These are phyloP conservation scores for Calonectria crousiana DNA, from an alignment of 2,329 filamentous ascomycete species.

Conservation along the genomic window DNA sequence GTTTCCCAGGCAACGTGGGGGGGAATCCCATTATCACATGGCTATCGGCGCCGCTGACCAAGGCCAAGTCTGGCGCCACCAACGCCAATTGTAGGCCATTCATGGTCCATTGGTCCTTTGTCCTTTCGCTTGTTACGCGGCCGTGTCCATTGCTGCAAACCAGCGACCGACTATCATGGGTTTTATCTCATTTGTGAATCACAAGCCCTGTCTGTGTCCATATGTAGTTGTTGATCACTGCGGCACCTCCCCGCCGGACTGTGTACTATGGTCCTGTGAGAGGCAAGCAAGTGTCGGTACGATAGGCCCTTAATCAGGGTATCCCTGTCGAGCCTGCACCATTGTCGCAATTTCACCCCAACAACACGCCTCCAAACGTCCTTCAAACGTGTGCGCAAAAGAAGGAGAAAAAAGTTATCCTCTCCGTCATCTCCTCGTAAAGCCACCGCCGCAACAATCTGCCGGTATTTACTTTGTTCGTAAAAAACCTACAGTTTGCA, in stretches of 20 bases:
- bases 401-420: not conserved
- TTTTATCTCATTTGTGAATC: not conserved
- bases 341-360: not conserved
- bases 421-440: not conserved
- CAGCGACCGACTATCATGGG: not conserved
- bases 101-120: not conserved
- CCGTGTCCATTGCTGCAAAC: not conserved
- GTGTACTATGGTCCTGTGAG: not conserved
- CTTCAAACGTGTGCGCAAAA: not conserved
- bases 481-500: not conserved
- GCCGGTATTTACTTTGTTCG: not conserved
- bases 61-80: slow-evolving; percentile 11
- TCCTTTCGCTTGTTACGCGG: not conserved
- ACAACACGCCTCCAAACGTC: not conserved
- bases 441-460: not conserved
- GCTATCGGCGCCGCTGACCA: not conserved
- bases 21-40: not conserved
- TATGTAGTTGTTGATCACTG: not conserved
- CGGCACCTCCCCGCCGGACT: not conserved
- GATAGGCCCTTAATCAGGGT: not conserved
- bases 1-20: slow-evolving; percentile 17
- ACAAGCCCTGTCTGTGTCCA: not conserved
- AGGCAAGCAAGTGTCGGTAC: not conserved
- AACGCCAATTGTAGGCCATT: not conserved
- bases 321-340: not conserved